Evolutionary conservation across 78 protist species (phyloP).

Genomic region (Protostelium mycophagum): DNA sequence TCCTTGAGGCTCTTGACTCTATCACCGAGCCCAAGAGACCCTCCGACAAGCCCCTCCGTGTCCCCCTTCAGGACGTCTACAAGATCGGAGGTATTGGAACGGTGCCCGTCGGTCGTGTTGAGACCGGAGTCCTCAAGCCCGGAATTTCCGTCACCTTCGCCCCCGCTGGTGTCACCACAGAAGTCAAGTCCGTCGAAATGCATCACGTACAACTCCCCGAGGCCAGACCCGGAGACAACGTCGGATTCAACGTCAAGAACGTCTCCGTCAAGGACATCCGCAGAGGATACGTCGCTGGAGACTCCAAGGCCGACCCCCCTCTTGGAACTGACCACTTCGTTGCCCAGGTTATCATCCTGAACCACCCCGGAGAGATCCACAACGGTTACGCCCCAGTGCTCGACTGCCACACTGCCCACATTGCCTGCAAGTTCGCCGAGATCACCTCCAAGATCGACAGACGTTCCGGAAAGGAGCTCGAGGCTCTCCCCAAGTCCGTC

Average conservation of each 20-base stretch:
- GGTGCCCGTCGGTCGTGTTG: slow-evolving; percentile 97
- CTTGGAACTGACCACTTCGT: slow-evolving; percentile 71
- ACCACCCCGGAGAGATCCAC: slow-evolving; percentile 95
- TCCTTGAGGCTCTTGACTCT: slow-evolving; percentile 84
- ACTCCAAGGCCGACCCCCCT: slow-evolving; percentile 88
- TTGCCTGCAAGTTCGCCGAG: slow-evolving; percentile 91
- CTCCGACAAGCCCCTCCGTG: slow-evolving; percentile 95
- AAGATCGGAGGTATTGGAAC: slow-evolving; percentile 97
- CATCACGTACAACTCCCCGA: slow-evolving; percentile 89
- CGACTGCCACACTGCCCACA: slow-evolving; percentile 98
- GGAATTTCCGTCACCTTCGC: slow-evolving; percentile 89
- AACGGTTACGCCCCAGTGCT: slow-evolving; percentile 94
- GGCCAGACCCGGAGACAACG: slow-evolving; percentile 96
- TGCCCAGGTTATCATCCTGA: slow-evolving; percentile 95
- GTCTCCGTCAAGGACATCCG: slow-evolving; percentile 90
- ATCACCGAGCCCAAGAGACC: slow-evolving; percentile 88
- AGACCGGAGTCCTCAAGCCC: slow-evolving; percentile 93
- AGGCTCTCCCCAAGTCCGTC: slow-evolving; percentile 75
- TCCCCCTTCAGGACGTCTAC: slow-evolving; percentile 97
- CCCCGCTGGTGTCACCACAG: slow-evolving; percentile 86
- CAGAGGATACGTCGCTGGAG: slow-evolving; percentile 91
- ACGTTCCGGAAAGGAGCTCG: slow-evolving; percentile 82
- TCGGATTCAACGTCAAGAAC: slow-evolving; percentile 97
- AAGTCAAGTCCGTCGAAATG: slow-evolving; percentile 97
- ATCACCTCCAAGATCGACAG: slow-evolving; percentile 85